A percentile compares a stretch with the other conserved stretches of the same genome.
These are phyloP conservation scores for Lathyrus sativus DNA, from an alignment of 306 rosid species.

Conservation along the genomic window DNA sequence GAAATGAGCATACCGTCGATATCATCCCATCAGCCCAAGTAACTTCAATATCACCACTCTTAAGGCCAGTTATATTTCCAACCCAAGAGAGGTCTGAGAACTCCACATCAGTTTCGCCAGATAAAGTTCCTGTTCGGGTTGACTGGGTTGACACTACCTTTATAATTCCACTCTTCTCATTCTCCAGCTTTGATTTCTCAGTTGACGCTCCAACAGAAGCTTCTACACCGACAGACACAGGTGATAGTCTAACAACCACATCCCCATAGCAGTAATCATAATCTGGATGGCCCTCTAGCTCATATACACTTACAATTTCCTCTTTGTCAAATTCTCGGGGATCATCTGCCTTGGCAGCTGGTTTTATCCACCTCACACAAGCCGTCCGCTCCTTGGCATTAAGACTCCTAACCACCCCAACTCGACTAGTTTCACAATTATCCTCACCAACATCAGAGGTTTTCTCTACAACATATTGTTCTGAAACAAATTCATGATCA, in stretches of 20 bases:
- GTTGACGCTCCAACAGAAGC: constrained; percentile 45
- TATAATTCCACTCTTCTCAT: constrained; percentile 46
- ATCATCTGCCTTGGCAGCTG: constrained; percentile 77
- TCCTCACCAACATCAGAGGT: constrained; percentile 73
- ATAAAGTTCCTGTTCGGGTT: constrained; percentile 42
- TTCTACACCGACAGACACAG: constrained; percentile 60
- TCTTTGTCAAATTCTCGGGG: constrained; percentile 87
- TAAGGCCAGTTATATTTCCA: constrained; percentile 92
- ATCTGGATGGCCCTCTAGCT: constrained; percentile 97
- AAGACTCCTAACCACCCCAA: constrained; percentile 93
- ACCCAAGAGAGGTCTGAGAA: constrained; percentile 96
- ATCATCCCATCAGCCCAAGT: constrained; percentile 99
- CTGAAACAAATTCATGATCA: constrained; percentile 96
- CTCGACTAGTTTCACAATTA: constrained; percentile 69
- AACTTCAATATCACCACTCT: constrained; percentile 94
- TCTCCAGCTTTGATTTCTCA: constrained; percentile 56
- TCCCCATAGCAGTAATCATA: constrained; percentile 97
- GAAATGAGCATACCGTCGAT: constrained; percentile 70
- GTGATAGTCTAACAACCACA: constrained; percentile 88
- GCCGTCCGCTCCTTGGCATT: constrained; percentile 94
- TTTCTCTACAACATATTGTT: constrained; percentile 96
- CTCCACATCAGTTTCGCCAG: constrained; percentile 50
- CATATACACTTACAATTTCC: constrained; percentile 92
- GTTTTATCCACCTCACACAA: constrained; percentile 87
- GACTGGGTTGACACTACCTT: constrained; percentile 23